Base-by-base conservation (phyloP, 805 yeast species). In the Candida boleticola region DNA sequence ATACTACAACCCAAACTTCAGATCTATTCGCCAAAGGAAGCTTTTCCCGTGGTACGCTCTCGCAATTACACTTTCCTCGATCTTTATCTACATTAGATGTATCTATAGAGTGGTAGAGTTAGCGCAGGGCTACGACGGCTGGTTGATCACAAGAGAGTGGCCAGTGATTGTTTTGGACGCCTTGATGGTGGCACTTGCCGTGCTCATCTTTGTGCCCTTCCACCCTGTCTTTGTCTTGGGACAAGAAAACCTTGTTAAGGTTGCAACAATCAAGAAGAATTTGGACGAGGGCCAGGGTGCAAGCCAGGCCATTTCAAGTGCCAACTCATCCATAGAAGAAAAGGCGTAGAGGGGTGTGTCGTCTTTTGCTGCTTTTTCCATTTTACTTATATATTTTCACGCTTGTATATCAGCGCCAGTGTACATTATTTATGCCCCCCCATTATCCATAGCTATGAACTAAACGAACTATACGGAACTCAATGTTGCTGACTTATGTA, bases 101-200 rank as follows among this genome's bases (percentile, higher is more conserved):
- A 49, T 66, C 16, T 69, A 68, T 48, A 57, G 74, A 52, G 71
- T 68, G 31, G 68, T 66, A 9, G 73, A 69, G 44, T 57, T 69
- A 42, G 53, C 64, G 11, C 56, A 66, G 42, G 73, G 74, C 5
- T 68, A 61, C 50, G 19, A 33, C 3, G 73, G 74, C 3, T 65
- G 60, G 45, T 55, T 68, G 40, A 56, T 65, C 23, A 46, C 51
- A 2, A 66, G 64, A 46, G 74, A 69, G 46, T 63, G 57, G 3
- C 67, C 46, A 48, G 38, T 69, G 27, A 61, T 67, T 68, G 58
- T 57, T 3, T 60, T 69, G 37, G 74, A 69, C 46, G 71, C 73
- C 0, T 37, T 54, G 3, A 60, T 69, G 70, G 55, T 68, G 30
- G 62, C 68, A 3, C 41, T 65, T 20, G 61, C 64, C 5, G 72